Percentiles rank a stretch among this genome's conserved stretches.
phyloP scores from a whole-genome alignment of 2,329 filamentous ascomycete species.

The Beauveria sp. region DNA sequence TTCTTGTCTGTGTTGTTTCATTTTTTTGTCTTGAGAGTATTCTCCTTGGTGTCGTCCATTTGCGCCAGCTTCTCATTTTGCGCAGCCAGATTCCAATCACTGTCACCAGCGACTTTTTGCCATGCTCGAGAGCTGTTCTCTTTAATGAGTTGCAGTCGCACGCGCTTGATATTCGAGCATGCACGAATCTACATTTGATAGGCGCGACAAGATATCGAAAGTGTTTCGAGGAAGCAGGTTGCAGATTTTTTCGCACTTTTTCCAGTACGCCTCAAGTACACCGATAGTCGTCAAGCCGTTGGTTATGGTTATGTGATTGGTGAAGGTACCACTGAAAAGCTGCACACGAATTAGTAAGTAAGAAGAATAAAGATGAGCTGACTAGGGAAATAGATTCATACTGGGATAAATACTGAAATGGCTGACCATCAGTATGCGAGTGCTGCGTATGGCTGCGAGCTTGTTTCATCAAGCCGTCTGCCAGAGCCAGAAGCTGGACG shows the following conservation, averaged over 20 bases:
- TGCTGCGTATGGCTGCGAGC: slow-evolving; percentile 2
- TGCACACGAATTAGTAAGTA: not conserved
- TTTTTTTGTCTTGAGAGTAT: not conserved
- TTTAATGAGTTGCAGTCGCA: not conserved
- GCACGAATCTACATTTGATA: not conserved
- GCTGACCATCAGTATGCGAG: not conserved
- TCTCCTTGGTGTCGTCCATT: not conserved
- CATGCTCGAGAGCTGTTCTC: not conserved
- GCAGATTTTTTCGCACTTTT: not conserved
- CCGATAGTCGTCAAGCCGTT: not conserved
- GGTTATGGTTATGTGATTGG: not conserved
- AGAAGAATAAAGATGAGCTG: too few species aligned
- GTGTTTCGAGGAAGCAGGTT: not conserved
- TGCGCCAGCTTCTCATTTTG: not conserved
- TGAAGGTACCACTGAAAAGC: not conserved
- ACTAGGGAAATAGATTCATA: too few species aligned
- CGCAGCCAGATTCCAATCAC: too few species aligned
- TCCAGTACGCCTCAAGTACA: not conserved
- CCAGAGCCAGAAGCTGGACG: not conserved
- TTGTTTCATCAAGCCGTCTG: not conserved
- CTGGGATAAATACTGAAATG: not conserved
- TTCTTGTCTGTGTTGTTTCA: not conserved
- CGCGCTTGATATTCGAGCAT: not conserved
- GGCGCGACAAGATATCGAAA: not conserved
- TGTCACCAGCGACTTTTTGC: not conserved